Conservation (phyloP, 2,329 filamentous ascomycete species). For the Cladorrhinum sp. region DNA sequence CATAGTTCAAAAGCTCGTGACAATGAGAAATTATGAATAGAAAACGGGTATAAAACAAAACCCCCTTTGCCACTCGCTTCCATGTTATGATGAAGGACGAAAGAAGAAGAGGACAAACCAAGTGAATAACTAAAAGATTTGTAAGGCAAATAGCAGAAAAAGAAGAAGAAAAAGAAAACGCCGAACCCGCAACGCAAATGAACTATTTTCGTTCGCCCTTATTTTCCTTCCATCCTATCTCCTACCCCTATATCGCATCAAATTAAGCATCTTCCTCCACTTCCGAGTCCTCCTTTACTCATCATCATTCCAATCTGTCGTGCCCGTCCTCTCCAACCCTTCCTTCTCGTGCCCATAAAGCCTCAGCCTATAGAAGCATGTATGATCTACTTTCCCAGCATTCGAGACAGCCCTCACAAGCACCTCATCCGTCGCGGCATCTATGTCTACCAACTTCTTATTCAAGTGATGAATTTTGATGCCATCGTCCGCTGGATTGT, state of each 20-base stretch:
- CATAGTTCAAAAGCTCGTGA: neutral
- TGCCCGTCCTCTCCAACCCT: neutral
- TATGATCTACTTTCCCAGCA: conserved; percentile 56
- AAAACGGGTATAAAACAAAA: neutral
- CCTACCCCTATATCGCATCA: neutral
- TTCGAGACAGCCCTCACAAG: conserved; percentile 57
- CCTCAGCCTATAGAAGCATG: conserved; percentile 63
- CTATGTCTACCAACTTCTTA: conserved; percentile 42
- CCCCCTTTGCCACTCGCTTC: neutral
- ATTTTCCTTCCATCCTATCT: neutral
- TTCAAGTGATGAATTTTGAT: conserved; percentile 54
- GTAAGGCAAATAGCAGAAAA: neutral
- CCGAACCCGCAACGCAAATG: neutral
- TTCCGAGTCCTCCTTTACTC: neutral
- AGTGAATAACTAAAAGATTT: neutral
- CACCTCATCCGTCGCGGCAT: conserved; percentile 49
- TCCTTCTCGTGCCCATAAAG: conserved; percentile 47
- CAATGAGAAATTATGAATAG: neutral
- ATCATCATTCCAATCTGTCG: neutral
- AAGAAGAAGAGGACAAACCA: neutral
- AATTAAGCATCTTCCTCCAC: too few species aligned
- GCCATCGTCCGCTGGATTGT: conserved; percentile 39
- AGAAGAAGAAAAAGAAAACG: neutral
- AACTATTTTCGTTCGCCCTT: neutral
- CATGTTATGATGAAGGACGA: neutral